phyloP scores from a whole-genome alignment of 2,329 filamentous ascomycete species.

The Atkinsonella hypoxylon region DNA sequence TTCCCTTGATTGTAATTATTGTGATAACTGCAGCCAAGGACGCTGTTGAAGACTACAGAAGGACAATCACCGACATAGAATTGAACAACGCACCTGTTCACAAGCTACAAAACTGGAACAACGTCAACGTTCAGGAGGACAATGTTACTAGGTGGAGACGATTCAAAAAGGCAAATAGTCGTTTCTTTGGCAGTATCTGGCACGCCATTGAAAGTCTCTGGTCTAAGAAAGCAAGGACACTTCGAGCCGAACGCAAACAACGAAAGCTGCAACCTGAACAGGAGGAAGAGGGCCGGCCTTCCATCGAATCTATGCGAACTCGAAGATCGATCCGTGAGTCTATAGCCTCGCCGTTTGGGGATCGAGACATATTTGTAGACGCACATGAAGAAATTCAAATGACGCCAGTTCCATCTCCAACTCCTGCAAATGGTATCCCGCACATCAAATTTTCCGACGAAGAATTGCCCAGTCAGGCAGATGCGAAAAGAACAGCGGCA shows the following conservation, averaged over 20 bases:
- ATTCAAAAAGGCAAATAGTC: slow-evolving; percentile 79
- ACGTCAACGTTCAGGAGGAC: slow-evolving; percentile 86
- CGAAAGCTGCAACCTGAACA: slow-evolving; percentile 9
- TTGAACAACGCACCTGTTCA: slow-evolving; percentile 95
- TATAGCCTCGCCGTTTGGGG: slow-evolving; percentile 38
- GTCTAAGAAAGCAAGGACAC: slow-evolving; percentile 37
- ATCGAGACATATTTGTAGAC: slow-evolving; percentile 40
- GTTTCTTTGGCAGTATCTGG: slow-evolving; percentile 42
- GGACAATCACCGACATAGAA: slow-evolving; percentile 83
- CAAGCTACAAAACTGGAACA: slow-evolving; percentile 75
- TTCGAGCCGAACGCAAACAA: slow-evolving; percentile 35
- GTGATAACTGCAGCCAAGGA: slow-evolving; percentile 85
- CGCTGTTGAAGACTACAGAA: slow-evolving; percentile 85
- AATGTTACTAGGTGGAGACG: slow-evolving; percentile 75
- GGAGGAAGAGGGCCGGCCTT: slow-evolving; percentile 49
- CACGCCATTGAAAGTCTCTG: slow-evolving; percentile 33
- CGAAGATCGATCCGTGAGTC: slow-evolving; percentile 25
- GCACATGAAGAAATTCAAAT: slow-evolving; percentile 72
- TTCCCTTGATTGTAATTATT: slow-evolving; percentile 88
- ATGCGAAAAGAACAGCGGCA: slow-evolving; percentile 23
- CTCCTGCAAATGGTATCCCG: slow-evolving; percentile 30
- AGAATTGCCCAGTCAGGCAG: slow-evolving; percentile 25
- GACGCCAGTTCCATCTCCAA: slow-evolving; percentile 83
- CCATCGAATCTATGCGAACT: slow-evolving; percentile 29
- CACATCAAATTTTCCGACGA: slow-evolving; percentile 28